Percentiles rank a stretch among this genome's conserved stretches.
Evolutionary conservation across 176 grass and related monocot species (phyloP).

Genomic region (Aegilops tauschii): DNA sequence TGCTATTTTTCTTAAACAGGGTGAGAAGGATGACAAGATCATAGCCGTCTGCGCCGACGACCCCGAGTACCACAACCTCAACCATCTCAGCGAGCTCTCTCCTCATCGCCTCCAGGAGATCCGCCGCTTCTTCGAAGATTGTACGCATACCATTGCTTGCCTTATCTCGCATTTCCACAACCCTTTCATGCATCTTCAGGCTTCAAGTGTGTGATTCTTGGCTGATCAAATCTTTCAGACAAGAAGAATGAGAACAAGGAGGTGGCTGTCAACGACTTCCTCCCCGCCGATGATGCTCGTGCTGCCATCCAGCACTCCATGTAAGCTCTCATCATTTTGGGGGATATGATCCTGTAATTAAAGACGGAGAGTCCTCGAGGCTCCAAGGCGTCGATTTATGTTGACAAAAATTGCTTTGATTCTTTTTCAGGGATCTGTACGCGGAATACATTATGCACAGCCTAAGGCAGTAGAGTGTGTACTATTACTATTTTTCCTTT

Average conservation of each 20-base stretch:
- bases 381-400: background rate
- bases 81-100: slow-evolving; percentile 69
- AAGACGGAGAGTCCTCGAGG: background rate
- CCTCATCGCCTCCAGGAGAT: slow-evolving; percentile 88
- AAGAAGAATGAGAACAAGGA: slow-evolving; percentile 99
- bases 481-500: background rate
- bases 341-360: background rate
- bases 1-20: slow-evolving; percentile 20
- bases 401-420: background rate
- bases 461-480: slow-evolving; percentile 49
- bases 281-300: slow-evolving; percentile 54
- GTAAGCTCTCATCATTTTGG: slow-evolving; percentile 26
- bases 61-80: slow-evolving; percentile 81
- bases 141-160: slow-evolving; percentile 7
- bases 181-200: background rate
- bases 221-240: slow-evolving; percentile 42
- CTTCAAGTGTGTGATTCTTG: background rate
- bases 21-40: slow-evolving; percentile 93
- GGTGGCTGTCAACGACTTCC: slow-evolving; percentile 88
- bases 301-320: slow-evolving; percentile 84
- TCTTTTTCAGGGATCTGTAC: slow-evolving; percentile 65
- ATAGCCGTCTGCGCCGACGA: slow-evolving; percentile 94
- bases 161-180: background rate
- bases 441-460: slow-evolving; percentile 77
- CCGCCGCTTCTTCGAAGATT: slow-evolving; percentile 86